Base-by-base conservation (phyloP, 2,329 filamentous ascomycete genomes). In the Xylariaceae sp. region DNA sequence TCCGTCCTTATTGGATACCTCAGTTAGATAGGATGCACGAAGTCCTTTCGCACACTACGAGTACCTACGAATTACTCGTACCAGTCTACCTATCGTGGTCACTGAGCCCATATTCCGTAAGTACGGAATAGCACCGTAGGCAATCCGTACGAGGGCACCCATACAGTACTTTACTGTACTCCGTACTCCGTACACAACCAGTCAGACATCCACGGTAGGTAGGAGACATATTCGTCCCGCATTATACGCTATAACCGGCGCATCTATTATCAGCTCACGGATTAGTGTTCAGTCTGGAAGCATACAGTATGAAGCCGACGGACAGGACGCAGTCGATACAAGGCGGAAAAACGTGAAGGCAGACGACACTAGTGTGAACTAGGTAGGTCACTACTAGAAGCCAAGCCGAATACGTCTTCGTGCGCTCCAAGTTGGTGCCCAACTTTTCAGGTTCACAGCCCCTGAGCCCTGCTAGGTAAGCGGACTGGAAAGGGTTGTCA, bases 401-500 rank as follows among this genome's bases (percentile, higher is more conserved):
- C 37, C 37, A 42, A 9, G 8, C 37, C 37, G 8, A 42, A 42
- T 42, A 42, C 9, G 37, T 42, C 37, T 42, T 42, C 9, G 37
- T 42, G 37, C 37, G 37, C 37, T 42, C 11, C 42, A n/a, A 45
- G 13, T 2, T 45, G 42, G 42, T 15, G 42, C 42, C 42, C 42
- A 45, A 45, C 11, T 45, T 42, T n/a, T 45, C 37, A 42, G 11
- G 37, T 42, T 42, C 37, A 13, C 37, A 42, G 7, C 10, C 51
- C 35, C 47, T 64, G 23, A 47, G 11, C 23, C 11, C 15, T 49
- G 9, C 17, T 30, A 8, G 51, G 42, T 45, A 45, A 2, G 42
- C 13, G 42, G 42, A 15, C 13, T 15, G 9, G 42, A 15, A 58
- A 53, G 53, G 11, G 13, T 45, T 58, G 64, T 68, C 65, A 68